These are phyloP conservation scores for Furcasterigmium furcatum DNA, from an alignment of 2,329 filamentous ascomycete genomes.

Conservation along the genomic window DNA sequence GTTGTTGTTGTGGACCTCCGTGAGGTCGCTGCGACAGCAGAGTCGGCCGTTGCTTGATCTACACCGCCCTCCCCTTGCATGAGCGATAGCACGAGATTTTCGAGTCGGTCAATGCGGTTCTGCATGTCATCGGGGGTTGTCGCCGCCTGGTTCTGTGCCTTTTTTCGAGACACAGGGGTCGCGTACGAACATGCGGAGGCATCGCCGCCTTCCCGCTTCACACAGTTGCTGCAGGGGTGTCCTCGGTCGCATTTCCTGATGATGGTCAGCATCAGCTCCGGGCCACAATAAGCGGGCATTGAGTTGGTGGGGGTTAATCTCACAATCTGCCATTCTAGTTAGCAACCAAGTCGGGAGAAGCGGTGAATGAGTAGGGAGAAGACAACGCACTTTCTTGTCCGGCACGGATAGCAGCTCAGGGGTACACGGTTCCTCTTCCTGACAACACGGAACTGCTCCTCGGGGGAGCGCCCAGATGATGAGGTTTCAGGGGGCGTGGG, in stretches of 20 bases:
- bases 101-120: slow-evolving; percentile 92
- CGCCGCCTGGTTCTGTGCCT: slow-evolving; percentile 60
- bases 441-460: slow-evolving; percentile 82
- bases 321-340: slow-evolving; percentile 29
- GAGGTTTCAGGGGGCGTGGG: slow-evolving; percentile 76
- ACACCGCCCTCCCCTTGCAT: slow-evolving; percentile 78
- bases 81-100: slow-evolving; percentile 85
- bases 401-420: slow-evolving; percentile 85
- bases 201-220: slow-evolving; percentile 83
- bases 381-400: slow-evolving; percentile 86
- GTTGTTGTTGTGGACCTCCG: slow-evolving; percentile 17
- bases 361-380: slow-evolving; percentile 9
- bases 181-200: slow-evolving; percentile 83
- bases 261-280: slow-evolving; percentile 3
- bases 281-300: neutral
- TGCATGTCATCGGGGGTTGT: slow-evolving; percentile 89
- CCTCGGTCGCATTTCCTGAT: slow-evolving; percentile 89
- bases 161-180: slow-evolving; percentile 66
- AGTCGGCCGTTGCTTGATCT: slow-evolving; percentile 34
- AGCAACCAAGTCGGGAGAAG: slow-evolving; percentile 13
- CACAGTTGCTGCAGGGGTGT: slow-evolving; percentile 90
- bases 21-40: slow-evolving; percentile 18
- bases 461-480: slow-evolving; percentile 77
- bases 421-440: slow-evolving; percentile 90
- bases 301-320: slow-evolving; percentile 10